phyloP scores from a whole-genome alignment of 164 flowering plant species.

The Vitis vinifera region DNA sequence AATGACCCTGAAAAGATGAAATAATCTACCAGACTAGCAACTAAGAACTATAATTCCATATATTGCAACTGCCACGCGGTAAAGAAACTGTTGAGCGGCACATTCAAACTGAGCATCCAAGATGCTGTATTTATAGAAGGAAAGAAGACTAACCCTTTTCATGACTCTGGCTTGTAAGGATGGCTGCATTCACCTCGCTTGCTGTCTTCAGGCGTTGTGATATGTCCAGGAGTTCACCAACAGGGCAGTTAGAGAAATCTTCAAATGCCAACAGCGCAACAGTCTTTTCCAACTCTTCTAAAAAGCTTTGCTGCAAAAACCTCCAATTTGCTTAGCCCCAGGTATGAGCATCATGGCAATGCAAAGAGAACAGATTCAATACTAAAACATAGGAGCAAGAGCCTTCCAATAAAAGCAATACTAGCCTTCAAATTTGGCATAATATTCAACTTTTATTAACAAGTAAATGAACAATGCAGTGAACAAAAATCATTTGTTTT shows the following conservation, averaged over 20 bases:
- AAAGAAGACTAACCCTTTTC: conserved; percentile 68
- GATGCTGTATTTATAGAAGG: neutral
- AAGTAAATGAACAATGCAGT: neutral
- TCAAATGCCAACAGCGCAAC: conserved; percentile 90
- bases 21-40: too few relatives aligned
- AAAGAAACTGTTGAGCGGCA: neutral
- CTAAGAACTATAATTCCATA: too few relatives aligned
- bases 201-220: conserved; percentile 93
- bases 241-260: conserved; percentile 84
- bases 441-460: too few relatives aligned
- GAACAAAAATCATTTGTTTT: neutral
- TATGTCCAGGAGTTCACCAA: conserved; percentile 85
- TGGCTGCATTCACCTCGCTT: conserved; percentile 96
- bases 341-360: neutral
- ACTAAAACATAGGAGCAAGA: neutral
- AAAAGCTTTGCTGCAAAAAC: conserved; percentile 74
- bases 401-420: neutral
- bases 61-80: too few relatives aligned
- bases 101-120: neutral
- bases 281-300: conserved; percentile 94
- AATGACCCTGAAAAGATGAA: too few relatives aligned
- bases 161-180: conserved; percentile 97
- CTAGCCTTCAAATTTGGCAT: neutral
- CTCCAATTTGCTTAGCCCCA: conserved; percentile 6
- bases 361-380: neutral